Percentiles rank a stretch among this genome's conserved stretches.
These are phyloP conservation scores for Microcos paniculata DNA, from an alignment of 345 rosid species.

Conservation along the genomic window DNA sequence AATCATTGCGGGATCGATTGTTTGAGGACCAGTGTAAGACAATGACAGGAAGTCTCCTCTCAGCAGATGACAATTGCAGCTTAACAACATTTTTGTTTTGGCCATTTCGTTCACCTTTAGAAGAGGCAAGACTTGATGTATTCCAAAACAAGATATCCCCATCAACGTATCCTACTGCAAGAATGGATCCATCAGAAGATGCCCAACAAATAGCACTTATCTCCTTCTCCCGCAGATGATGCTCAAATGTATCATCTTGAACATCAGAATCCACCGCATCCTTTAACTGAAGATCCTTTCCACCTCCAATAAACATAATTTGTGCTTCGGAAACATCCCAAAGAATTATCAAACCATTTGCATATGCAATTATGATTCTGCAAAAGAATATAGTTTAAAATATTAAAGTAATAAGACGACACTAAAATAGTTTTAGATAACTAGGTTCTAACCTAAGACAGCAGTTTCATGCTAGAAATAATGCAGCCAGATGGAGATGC, in stretches of 20 bases:
- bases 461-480: background rate
- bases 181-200: constrained; percentile 58
- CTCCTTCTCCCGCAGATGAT: constrained; percentile 48
- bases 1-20: constrained; percentile 35
- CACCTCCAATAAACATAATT: constrained; percentile 56
- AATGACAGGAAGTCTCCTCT: constrained; percentile 68
- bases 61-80: constrained; percentile 57
- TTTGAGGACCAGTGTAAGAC: constrained; percentile 60
- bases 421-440: background rate
- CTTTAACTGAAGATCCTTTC: constrained; percentile 58
- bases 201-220: constrained; percentile 80
- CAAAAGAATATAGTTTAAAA: constrained; percentile 20
- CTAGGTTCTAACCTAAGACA: constrained; percentile 4
- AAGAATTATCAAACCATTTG: constrained; percentile 56
- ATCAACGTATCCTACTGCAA: constrained; percentile 68
- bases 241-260: constrained; percentile 29
- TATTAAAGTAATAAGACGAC: background rate
- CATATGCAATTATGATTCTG: constrained; percentile 70
- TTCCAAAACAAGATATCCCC: constrained; percentile 80
- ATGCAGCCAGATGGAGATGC: background rate
- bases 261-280: constrained; percentile 30
- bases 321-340: constrained; percentile 62
- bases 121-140: constrained; percentile 31
- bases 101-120: constrained; percentile 33
- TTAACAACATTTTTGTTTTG: constrained; percentile 47